Percentiles rank a stretch among this genome's conserved stretches.
Evolutionary conservation across 768 basidiomycete genomes (phyloP).

Genomic region (Russula compacta): DNA sequence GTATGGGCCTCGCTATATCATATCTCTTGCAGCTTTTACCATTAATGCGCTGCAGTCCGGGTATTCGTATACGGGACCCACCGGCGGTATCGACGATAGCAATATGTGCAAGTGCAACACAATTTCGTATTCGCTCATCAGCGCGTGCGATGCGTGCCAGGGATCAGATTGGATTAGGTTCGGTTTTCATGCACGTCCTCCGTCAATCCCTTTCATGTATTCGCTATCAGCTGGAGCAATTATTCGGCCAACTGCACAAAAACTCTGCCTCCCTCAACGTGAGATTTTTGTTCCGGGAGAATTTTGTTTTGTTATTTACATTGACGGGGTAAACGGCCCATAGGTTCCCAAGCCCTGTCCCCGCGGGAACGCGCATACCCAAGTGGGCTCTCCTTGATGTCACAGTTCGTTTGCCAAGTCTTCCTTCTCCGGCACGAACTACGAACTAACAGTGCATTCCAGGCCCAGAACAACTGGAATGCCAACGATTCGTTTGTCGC

Average conservation of each 20-base stretch:
- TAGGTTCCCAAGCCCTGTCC: constrained; percentile 6
- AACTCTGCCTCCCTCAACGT: not conserved
- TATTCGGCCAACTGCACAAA: not conserved
- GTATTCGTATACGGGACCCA: not conserved
- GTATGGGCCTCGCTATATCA: not conserved
- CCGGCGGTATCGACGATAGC: not conserved
- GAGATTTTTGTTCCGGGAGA: not conserved
- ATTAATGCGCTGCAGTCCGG: not conserved
- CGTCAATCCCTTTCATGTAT: not conserved
- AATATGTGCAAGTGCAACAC: constrained; percentile 11
- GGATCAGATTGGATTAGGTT: not conserved
- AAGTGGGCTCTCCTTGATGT: not conserved
- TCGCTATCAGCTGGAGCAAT: not conserved
- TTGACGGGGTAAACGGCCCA: not conserved
- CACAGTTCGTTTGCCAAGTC: not conserved
- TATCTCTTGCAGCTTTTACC: not conserved
- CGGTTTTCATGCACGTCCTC: not conserved
- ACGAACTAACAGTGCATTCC: not conserved
- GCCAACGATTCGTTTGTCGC: not conserved
- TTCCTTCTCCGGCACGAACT: not conserved
- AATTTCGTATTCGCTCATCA: not conserved
- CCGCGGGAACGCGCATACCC: not conserved
- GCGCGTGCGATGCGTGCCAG: constrained; percentile 12
- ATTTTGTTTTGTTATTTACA: not conserved
- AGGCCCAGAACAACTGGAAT: not conserved